phyloP scores from a whole-genome alignment of 1,284 basidiomycete genomes.

The Kwoniella shivajii region DNA sequence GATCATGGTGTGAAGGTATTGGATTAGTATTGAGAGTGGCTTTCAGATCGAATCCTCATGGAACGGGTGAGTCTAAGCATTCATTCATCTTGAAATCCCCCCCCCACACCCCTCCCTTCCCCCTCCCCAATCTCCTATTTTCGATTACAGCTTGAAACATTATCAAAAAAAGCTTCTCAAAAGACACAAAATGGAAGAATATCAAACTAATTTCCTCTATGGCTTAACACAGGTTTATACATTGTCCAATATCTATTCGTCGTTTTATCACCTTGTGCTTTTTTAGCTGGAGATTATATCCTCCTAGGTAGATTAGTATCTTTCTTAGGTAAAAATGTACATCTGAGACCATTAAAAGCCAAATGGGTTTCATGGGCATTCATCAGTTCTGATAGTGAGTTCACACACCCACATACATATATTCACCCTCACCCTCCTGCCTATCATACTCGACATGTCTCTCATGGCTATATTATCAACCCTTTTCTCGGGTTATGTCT shows the following conservation, averaged over 20 bases:
- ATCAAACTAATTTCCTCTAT: too few species aligned
- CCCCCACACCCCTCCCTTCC: too few species aligned
- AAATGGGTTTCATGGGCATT: conserved; percentile 41
- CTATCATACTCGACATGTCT: conserved; percentile 27
- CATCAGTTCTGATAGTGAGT: conserved; percentile 60
- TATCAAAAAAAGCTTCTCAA: too few species aligned
- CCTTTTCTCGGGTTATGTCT: too few species aligned
- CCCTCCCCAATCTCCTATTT: too few species aligned
- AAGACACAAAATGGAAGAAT: too few species aligned
- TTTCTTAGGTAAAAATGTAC: conserved; percentile 59
- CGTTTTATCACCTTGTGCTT: conserved; percentile 74
- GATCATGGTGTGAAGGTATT: conserved; percentile 61
- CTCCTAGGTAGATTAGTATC: conserved; percentile 63
- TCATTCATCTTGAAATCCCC: too few species aligned
- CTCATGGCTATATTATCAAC: too few species aligned
- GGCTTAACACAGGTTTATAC: conserved; percentile 58
- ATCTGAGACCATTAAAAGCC: conserved; percentile 55
- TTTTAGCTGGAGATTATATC: conserved; percentile 72
- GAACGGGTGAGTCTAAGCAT: conserved; percentile 30
- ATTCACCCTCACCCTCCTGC: conserved; percentile 60
- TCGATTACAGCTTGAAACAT: too few species aligned
- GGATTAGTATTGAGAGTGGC: conserved; percentile 49
- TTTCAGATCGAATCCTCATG: conserved; percentile 45
- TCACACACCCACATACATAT: background rate
- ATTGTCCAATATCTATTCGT: conserved; percentile 65